Base-by-base conservation (phyloP, 2,329 filamentous ascomycete genomes). In the Cucurbitaria berberidis region DNA sequence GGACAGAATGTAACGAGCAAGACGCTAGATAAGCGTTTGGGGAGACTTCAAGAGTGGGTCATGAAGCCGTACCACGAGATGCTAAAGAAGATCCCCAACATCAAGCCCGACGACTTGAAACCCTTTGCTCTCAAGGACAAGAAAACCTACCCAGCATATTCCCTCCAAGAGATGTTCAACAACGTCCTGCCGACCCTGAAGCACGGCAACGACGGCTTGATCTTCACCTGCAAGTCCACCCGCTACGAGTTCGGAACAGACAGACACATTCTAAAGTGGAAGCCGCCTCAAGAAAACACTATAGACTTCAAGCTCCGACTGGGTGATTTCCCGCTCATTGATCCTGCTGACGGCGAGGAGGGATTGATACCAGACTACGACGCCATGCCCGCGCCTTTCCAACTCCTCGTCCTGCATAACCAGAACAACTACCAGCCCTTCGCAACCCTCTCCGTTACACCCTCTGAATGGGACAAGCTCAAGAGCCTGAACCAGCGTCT, bases 221-320 rank as follows among this genome's bases (percentile, higher is more conserved):
- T 99, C 69, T 99, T 98, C 77, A 98, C 95, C n/a, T 96, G 93
- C 77, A 87, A 90, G 59, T 89, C 86, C 65, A 91, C 90, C 16
- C 84, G 88, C 9, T 99, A 99, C 79, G 88, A 88, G 65, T 88
- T 89, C 62, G 95, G 95, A 62, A 99, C 95, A 11, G 95, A 99
- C 75, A 85, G 86, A 44, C 89, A 96, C 73, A 99, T 97, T 59
- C 81, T 99, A 34, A 99, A 99, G 76, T 99, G 95, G 95, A 99
- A 99, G 77, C 92, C 93, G 0, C 91, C 91, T 3, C 83, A 90
- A 61, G 95, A 99, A 74, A 99, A 99, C 78, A 96, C 92, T 0
- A 86, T 99, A 63, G 95, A 99, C 74, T 97, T 96, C 74, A 85
- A 89, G 36, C 82, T 98, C 65, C 85, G 84, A 45, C 82, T 99